phyloP scores from a whole-genome alignment of 306 rosid species.

The Abrus precatorius region DNA sequence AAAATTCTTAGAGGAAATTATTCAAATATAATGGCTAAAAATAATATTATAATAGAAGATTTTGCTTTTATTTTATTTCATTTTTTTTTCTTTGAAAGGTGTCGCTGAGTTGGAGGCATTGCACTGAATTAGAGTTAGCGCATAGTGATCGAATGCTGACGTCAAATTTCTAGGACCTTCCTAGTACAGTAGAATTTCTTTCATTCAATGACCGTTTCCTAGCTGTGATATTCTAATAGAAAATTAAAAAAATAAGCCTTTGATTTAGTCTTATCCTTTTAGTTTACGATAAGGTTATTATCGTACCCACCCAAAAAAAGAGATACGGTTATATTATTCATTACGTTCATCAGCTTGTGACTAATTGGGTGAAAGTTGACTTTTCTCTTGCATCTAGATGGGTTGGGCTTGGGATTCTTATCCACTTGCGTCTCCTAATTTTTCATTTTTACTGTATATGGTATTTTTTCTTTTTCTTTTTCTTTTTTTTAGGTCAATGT shows the following conservation, averaged over 20 bases:
- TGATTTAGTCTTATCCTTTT: constrained; percentile 9
- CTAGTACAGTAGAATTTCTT: neutral
- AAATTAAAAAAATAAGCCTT: neutral
- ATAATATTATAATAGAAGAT: neutral
- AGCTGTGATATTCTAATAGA: neutral
- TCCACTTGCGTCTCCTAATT: neutral
- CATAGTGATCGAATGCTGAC: constrained; percentile 39
- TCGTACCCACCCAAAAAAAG: neutral
- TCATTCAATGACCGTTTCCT: neutral
- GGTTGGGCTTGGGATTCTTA: constrained; percentile 15
- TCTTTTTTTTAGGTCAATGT: neutral
- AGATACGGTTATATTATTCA: too few species aligned
- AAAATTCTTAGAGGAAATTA: constrained; percentile 20
- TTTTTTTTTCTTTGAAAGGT: neutral
- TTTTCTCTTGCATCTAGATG: constrained; percentile 48
- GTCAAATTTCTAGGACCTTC: constrained; percentile 45
- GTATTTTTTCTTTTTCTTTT: too few species aligned
- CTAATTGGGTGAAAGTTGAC: neutral
- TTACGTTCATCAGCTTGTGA: constrained; percentile 36
- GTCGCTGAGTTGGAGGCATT: constrained; percentile 11
- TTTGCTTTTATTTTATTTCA: neutral
- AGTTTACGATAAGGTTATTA: constrained; percentile 30
- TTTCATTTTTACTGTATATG: neutral
- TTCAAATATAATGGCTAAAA: constrained; percentile 32
- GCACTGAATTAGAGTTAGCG: neutral